Evolutionary conservation across 1,284 basidiomycete genomes (phyloP).

Genomic region (Prillingera fragicola): DNA sequence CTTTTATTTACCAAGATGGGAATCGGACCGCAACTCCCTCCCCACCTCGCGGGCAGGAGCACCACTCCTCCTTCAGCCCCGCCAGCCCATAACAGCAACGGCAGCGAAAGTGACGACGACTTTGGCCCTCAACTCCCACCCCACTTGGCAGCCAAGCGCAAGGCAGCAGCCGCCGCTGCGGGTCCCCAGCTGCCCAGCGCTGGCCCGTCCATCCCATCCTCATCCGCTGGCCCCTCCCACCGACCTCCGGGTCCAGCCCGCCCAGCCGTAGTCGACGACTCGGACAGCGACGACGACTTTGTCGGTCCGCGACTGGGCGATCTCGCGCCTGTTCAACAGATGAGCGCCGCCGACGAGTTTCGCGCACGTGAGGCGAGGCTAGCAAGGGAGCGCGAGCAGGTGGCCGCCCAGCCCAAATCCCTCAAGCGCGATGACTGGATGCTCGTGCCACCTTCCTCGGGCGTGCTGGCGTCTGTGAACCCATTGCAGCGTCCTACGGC

Average conservation of each 20-base stretch:
- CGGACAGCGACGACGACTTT: constrained; percentile 30
- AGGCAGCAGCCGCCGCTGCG: constrained; percentile 7
- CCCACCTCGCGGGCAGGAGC: constrained; percentile 1
- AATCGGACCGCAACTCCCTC: no score
- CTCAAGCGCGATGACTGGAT: constrained; percentile 77
- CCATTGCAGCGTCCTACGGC: constrained; percentile 62
- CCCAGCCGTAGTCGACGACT: constrained; percentile 4
- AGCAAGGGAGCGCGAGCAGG: constrained; percentile 60
- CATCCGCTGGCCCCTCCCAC: not conserved
- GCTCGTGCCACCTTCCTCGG: constrained; percentile 77
- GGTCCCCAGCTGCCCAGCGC: constrained; percentile 6
- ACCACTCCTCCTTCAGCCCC: constrained; percentile 1
- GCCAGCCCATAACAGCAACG: no score
- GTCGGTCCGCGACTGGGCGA: constrained; percentile 22
- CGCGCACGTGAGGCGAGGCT: constrained; percentile 64
- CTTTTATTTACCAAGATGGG: no score
- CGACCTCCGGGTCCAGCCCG: not conserved
- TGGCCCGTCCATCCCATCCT: constrained; percentile 1
- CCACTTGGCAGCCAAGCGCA: constrained; percentile 27
- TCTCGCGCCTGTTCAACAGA: not conserved
- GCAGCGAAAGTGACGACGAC: constrained; percentile 62
- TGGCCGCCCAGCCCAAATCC: not conserved
- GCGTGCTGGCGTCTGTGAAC: constrained; percentile 60
- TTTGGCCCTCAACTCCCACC: constrained; percentile 59
- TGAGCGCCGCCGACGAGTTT: constrained; percentile 64